Evolutionary conservation across 169 alveolate species (phyloP).

Genomic region (Plasmodium knowlesi): DNA sequence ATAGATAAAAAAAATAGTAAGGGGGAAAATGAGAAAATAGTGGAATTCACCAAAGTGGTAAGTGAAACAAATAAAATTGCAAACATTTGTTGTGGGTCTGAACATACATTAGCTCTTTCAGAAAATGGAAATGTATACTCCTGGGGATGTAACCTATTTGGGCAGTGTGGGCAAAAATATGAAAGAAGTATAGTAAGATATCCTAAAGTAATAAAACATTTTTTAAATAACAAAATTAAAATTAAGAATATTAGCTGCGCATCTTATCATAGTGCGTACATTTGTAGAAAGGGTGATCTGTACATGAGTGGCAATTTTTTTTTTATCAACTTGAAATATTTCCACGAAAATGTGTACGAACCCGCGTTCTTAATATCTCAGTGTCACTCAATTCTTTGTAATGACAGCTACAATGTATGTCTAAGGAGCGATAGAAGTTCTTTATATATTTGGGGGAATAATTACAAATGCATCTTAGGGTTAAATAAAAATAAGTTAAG

Average conservation of each 20-base stretch:
- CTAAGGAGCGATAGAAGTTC: slow-evolving; percentile 35
- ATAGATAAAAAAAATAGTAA: slow-evolving; percentile 27
- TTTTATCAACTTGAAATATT: slow-evolving; percentile 76
- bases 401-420: slow-evolving; percentile 47
- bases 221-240: slow-evolving; percentile 56
- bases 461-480: slow-evolving; percentile 72
- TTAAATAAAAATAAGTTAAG: slow-evolving; percentile 54
- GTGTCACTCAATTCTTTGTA: slow-evolving; percentile 55
- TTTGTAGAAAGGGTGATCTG: slow-evolving; percentile 42
- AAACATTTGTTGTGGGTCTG: slow-evolving; percentile 75
- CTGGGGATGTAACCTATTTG: slow-evolving; percentile 81
- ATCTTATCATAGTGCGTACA: slow-evolving; percentile 74
- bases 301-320: slow-evolving; percentile 78
- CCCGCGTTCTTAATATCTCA: slow-evolving; percentile 78
- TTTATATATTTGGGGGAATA: slow-evolving; percentile 69
- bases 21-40: slow-evolving; percentile 47
- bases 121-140: slow-evolving; percentile 85
- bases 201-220: slow-evolving; percentile 66
- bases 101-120: slow-evolving; percentile 81
- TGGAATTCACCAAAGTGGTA: slow-evolving; percentile 67
- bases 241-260: slow-evolving; percentile 69
- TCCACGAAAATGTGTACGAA: slow-evolving; percentile 73
- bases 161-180: slow-evolving; percentile 71
- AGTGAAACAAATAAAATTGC: slow-evolving; percentile 73
- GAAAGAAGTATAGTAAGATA: slow-evolving; percentile 64